A percentile compares a stretch with the other conserved stretches of the same genome.
These are phyloP conservation scores for Cetradonia linearis DNA, from an alignment of 495 filamentous ascomycete genomes.

Conservation along the genomic window DNA sequence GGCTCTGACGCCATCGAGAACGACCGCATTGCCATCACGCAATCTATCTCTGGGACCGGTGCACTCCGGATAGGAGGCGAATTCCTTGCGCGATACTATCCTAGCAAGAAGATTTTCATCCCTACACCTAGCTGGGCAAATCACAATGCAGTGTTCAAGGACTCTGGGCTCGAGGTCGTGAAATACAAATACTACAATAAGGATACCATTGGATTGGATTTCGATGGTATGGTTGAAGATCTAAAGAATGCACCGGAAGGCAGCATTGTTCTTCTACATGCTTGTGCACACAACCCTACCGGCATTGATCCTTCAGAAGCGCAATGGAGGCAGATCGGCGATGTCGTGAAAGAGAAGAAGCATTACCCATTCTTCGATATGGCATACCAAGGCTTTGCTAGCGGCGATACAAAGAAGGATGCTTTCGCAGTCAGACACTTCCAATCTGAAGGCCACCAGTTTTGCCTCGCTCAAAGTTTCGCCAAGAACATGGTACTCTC, in stretches of 20 bases:
- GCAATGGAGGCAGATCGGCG: slow-evolving; percentile 89
- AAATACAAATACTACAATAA: slow-evolving; percentile 99
- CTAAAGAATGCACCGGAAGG: slow-evolving; percentile 79
- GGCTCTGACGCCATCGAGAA: slow-evolving; percentile 64
- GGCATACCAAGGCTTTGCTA: slow-evolving; percentile 98
- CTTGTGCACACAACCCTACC: slow-evolving; percentile 97
- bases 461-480: slow-evolving; percentile 86
- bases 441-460: slow-evolving; percentile 80
- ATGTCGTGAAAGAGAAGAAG: slow-evolving; percentile 75
- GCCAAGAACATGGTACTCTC: slow-evolving; percentile 92
- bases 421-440: slow-evolving; percentile 90
- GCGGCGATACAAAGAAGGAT: slow-evolving; percentile 81
- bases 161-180: slow-evolving; percentile 79
- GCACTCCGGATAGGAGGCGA: slow-evolving; percentile 89
- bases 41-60: slow-evolving; percentile 96
- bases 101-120: slow-evolving; percentile 89
- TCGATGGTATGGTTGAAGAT: slow-evolving; percentile 84
- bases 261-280: slow-evolving; percentile 87
- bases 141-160: slow-evolving; percentile 91
- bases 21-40: slow-evolving; percentile 80
- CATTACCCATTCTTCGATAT: slow-evolving; percentile 99
- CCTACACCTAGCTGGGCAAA: slow-evolving; percentile 97
- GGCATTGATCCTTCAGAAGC: slow-evolving; percentile 87
- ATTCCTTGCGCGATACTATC: slow-evolving; percentile 85
- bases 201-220: slow-evolving; percentile 95